These are phyloP conservation scores for Scheffersomyces quercinus DNA, from an alignment of 1,139 yeast genomes.

Conservation along the genomic window DNA sequence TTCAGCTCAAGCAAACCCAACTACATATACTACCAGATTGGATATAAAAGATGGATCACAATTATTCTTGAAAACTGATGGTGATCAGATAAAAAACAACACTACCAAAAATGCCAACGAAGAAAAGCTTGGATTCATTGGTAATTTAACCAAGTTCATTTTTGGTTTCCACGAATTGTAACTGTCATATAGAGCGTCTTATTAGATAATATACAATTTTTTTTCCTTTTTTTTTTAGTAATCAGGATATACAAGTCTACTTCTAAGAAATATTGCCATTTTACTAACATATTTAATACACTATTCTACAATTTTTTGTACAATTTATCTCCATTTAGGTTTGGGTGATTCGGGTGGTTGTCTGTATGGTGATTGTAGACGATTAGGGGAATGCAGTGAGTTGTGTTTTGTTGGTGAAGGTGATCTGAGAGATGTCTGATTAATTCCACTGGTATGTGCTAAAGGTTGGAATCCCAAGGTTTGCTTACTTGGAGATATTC, in stretches of 20 bases:
- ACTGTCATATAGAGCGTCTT: not conserved
- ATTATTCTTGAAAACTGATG: constrained; percentile 34
- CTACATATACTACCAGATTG: constrained; percentile 24
- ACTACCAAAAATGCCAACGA: constrained; percentile 14
- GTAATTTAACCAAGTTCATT: constrained; percentile 36
- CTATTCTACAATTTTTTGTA: not conserved
- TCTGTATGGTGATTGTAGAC: constrained; percentile 9
- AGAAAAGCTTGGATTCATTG: constrained; percentile 37
- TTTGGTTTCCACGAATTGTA: constrained; percentile 50
- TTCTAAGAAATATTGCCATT: too few species aligned
- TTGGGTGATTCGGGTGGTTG: not conserved
- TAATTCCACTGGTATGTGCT: not conserved
- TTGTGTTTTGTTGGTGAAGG: constrained; percentile 11
- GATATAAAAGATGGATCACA: constrained; percentile 46
- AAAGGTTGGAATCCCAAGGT: not conserved
- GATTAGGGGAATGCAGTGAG: not conserved
- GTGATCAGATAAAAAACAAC: constrained; percentile 11
- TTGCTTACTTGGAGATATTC: constrained; percentile 12
- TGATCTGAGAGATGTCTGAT: constrained; percentile 8
- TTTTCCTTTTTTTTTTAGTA: too few species aligned
- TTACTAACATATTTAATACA: too few species aligned
- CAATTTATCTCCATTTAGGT: not conserved
- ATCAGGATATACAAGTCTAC: too few species aligned
- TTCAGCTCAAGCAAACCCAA: constrained; percentile 10
- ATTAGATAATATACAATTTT: too few species aligned